phyloP scores from a whole-genome alignment of 306 rosid species.

The Lotus japonicus region DNA sequence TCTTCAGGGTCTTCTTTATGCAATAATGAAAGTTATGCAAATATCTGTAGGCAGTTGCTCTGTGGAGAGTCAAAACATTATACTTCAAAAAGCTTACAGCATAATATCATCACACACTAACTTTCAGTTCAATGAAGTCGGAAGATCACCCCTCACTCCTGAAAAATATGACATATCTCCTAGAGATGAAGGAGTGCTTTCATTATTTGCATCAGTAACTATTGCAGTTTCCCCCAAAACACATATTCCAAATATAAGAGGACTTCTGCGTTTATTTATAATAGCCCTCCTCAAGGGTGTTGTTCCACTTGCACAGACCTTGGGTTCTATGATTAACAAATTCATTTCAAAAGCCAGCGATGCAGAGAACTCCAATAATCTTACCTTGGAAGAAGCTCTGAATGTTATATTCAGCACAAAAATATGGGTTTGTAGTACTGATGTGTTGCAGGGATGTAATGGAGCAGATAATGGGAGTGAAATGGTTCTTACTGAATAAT shows the following conservation, averaged over 20 bases:
- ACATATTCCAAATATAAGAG: conserved; percentile 47
- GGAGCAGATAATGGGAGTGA: conserved; percentile 34
- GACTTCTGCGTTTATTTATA: conserved; percentile 53
- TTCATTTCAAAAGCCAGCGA: conserved; percentile 39
- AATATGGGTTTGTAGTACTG: conserved; percentile 27
- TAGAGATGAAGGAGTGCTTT: conserved; percentile 59
- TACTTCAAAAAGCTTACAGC: conserved; percentile 57
- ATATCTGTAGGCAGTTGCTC: conserved; percentile 64
- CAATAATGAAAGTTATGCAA: conserved; percentile 62
- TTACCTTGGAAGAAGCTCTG: conserved; percentile 70
- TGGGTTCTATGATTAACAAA: conserved; percentile 90
- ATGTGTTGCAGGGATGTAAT: conserved; percentile 24
- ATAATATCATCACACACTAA: conserved; percentile 48
- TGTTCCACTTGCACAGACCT: conserved; percentile 79
- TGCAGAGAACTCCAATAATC: conserved; percentile 32
- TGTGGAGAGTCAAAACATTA: conserved; percentile 54
- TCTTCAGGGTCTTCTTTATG: conserved; percentile 70
- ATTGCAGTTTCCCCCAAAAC: conserved; percentile 55
- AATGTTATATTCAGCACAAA: conserved; percentile 54
- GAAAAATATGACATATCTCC: conserved; percentile 36
- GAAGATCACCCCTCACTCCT: conserved; percentile 39
- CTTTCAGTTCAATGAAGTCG: conserved; percentile 45
- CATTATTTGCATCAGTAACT: conserved; percentile 73
- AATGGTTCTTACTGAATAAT: conserved; percentile 52
- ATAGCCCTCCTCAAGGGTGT: conserved; percentile 54